A percentile compares a stretch with the other conserved stretches of the same genome.
These are phyloP conservation scores for Saccharomycopsis sp. DNA, from an alignment of 805 yeast species.

Conservation along the genomic window DNA sequence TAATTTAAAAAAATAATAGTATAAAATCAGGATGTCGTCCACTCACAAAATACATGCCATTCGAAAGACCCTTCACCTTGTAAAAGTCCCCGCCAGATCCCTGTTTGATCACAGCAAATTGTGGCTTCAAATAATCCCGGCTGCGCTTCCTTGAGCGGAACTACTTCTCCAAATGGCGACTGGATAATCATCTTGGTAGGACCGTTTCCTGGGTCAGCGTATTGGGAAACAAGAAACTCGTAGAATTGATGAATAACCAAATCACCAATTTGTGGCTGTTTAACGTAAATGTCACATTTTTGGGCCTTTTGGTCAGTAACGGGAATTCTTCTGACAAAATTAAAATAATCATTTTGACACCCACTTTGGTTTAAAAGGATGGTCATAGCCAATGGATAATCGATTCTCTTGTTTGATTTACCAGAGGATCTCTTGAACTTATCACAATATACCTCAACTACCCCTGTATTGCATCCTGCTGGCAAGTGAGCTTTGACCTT, in stretches of 20 bases:
- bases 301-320: constrained; percentile 60
- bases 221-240: constrained; percentile 56
- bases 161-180: constrained; percentile 77
- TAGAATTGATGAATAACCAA: constrained; percentile 53
- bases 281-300: constrained; percentile 67
- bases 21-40: constrained; percentile 57
- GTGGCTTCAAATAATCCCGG: constrained; percentile 54
- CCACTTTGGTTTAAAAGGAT: constrained; percentile 74
- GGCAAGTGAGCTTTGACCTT: constrained; percentile 81
- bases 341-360: constrained; percentile 43
- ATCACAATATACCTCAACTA: constrained; percentile 69
- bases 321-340: constrained; percentile 67
- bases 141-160: constrained; percentile 48
- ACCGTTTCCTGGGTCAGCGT: constrained; percentile 46
- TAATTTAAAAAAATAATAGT: background rate
- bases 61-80: constrained; percentile 68
- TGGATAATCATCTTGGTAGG: constrained; percentile 60
- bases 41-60: constrained; percentile 88
- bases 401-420: constrained; percentile 50
- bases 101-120: constrained; percentile 60
- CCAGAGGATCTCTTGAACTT: constrained; percentile 23
- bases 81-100: constrained; percentile 79
- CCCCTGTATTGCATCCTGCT: constrained; percentile 58
- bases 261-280: constrained; percentile 73
- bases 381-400: constrained; percentile 64